phyloP scores from a whole-genome alignment of 169 alveolate species.

The Plasmodium cynomolgi region DNA sequence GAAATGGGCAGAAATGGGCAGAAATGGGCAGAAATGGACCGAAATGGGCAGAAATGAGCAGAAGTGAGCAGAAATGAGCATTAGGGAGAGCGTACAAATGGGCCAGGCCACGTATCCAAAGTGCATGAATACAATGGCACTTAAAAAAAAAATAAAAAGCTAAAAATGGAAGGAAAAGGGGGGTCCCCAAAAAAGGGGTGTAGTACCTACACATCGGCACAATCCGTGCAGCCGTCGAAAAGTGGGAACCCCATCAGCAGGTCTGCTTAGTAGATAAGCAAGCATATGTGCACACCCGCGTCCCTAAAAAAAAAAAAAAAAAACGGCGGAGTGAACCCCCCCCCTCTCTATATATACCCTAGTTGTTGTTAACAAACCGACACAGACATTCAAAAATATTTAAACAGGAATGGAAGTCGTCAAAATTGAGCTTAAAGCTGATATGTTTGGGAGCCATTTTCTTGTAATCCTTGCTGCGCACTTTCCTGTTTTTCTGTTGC shows the following conservation, averaged over 20 bases:
- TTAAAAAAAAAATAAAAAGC: too few species aligned
- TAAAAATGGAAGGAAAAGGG: background rate
- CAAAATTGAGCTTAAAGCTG: slow-evolving; percentile 51
- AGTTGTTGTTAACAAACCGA: slow-evolving; percentile 35
- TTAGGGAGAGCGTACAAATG: background rate
- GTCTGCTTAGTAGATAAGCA: background rate
- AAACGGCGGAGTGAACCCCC: background rate
- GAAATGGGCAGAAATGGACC: too few species aligned
- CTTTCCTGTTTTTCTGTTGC: background rate
- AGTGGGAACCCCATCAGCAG: background rate
- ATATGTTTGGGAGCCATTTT: slow-evolving; percentile 26
- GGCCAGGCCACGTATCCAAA: background rate
- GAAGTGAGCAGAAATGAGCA: too few species aligned
- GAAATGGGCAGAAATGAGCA: too few species aligned
- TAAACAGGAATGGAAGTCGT: slow-evolving; percentile 50
- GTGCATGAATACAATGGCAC: background rate
- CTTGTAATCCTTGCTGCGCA: slow-evolving; percentile 12
- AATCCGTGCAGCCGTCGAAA: background rate
- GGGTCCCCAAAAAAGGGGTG: too few species aligned
- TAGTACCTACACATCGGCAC: background rate
- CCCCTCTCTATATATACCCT: background rate
- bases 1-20: too few species aligned
- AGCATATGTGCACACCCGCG: background rate
- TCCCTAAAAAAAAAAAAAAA: background rate
- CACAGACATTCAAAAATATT: slow-evolving; percentile 60